Evolutionary conservation across 2,329 filamentous ascomycete genomes (phyloP).

Genomic region (Aureobasidium lini): DNA sequence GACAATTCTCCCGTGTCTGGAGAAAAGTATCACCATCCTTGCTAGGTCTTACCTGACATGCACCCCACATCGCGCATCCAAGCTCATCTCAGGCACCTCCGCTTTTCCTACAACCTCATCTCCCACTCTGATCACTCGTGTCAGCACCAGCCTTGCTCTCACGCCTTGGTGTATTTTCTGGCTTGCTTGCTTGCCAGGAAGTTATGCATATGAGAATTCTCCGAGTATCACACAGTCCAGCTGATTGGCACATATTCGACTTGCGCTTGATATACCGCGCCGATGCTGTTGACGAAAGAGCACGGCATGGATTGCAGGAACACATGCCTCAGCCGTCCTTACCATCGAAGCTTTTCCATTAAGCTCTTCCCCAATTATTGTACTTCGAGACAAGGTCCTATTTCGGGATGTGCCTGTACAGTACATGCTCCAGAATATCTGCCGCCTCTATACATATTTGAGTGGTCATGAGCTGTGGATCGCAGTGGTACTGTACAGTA

Average conservation of each 20-base stretch:
- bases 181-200: too few relatives aligned
- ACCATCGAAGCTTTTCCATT: neutral
- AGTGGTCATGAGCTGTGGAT: neutral
- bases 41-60: constrained; percentile 12
- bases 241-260: neutral
- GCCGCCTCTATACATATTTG: neutral
- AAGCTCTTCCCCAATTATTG: neutral
- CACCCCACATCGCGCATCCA: constrained; percentile 1
- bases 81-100: neutral
- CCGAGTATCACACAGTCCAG: neutral
- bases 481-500: neutral
- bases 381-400: neutral
- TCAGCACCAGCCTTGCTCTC: constrained; percentile 1
- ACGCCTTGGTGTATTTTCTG: neutral
- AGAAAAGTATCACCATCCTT: neutral
- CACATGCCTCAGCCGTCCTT: neutral
- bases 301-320: neutral
- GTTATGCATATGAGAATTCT: too few relatives aligned
- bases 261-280: neutral
- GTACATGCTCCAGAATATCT: neutral
- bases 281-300: neutral
- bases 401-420: neutral
- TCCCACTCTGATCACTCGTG: neutral
- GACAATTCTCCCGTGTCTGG: neutral
- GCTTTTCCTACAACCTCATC: constrained; percentile 1